These are phyloP conservation scores for Jasminum sambac DNA, from an alignment of 257 asterid species.

Conservation along the genomic window DNA sequence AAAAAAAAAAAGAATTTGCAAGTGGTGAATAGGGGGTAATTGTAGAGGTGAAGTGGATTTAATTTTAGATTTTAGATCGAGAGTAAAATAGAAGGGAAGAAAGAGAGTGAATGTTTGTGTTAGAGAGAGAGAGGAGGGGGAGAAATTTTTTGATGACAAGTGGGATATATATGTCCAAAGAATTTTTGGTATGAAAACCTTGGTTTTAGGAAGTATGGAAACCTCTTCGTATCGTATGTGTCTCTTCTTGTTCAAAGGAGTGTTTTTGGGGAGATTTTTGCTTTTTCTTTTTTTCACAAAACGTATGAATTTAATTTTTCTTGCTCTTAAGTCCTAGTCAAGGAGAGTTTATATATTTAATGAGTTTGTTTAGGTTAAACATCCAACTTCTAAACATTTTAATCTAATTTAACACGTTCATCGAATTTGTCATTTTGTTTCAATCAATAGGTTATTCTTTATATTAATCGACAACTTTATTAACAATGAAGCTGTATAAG, in stretches of 20 bases:
- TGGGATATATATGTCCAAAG: constrained; percentile 4
- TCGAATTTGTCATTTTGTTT: too few species aligned
- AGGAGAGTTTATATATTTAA: too few species aligned
- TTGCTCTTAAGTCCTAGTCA: too few species aligned
- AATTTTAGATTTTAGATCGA: not conserved
- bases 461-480: too few species aligned
- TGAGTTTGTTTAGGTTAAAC: not conserved
- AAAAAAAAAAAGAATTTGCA: not conserved
- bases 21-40: not conserved
- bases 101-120: not conserved
- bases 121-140: not conserved
- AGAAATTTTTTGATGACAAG: not conserved
- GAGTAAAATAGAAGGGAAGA: not conserved
- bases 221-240: not conserved
- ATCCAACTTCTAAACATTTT: not conserved
- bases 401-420: too few species aligned
- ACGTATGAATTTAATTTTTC: not conserved
- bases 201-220: not conserved
- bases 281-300: not conserved
- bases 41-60: not conserved
- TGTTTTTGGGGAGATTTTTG: not conserved
- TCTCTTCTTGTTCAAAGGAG: not conserved
- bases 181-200: not conserved
- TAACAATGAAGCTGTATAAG: too few species aligned
- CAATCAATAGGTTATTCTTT: too few species aligned